Percentiles rank a stretch among this genome's conserved stretches.
phyloP scores from a whole-genome alignment of 306 rosid genomes.

The Ochetophila trinervis region DNA sequence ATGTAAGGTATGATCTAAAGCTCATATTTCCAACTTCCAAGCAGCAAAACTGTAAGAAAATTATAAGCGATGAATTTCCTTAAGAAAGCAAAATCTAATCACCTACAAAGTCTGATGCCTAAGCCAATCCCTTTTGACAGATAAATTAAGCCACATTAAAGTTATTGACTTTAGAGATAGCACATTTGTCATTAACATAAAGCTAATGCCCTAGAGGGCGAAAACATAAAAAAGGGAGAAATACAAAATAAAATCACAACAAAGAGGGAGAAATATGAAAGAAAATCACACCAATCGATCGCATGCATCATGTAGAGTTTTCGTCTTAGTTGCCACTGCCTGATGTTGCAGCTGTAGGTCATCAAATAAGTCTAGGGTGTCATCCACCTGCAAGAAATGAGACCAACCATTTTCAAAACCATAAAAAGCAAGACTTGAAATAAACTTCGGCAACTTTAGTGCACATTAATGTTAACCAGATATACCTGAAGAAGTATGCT shows the following conservation, averaged over 20 bases:
- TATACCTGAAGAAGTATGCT: constrained; percentile 79
- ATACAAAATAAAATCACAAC: constrained; percentile 44
- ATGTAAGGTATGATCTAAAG: not conserved
- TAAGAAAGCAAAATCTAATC: no score
- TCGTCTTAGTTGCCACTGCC: constrained; percentile 94
- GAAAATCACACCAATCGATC: constrained; percentile 69
- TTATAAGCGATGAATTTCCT: no score
- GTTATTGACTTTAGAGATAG: not conserved
- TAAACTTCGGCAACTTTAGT: not conserved
- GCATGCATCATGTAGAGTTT: constrained; percentile 97
- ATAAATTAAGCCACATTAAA: not conserved
- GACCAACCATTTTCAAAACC: constrained; percentile 20
- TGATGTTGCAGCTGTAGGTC: constrained; percentile 90
- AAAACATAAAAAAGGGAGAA: not conserved
- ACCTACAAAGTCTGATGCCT: no score
- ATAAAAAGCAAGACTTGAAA: constrained; percentile 6
- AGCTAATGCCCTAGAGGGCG: not conserved
- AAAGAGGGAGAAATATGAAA: constrained; percentile 21
- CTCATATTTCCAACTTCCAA: not conserved
- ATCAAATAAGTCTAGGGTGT: constrained; percentile 70
- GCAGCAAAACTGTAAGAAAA: not conserved
- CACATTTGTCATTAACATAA: not conserved
- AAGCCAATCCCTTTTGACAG: no score
- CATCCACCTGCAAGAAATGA: constrained; percentile 70
- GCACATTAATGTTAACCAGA: not conserved